Evolutionary conservation across 106 monocot species (phyloP).

Genomic region (Dactylorhiza incarnata): DNA sequence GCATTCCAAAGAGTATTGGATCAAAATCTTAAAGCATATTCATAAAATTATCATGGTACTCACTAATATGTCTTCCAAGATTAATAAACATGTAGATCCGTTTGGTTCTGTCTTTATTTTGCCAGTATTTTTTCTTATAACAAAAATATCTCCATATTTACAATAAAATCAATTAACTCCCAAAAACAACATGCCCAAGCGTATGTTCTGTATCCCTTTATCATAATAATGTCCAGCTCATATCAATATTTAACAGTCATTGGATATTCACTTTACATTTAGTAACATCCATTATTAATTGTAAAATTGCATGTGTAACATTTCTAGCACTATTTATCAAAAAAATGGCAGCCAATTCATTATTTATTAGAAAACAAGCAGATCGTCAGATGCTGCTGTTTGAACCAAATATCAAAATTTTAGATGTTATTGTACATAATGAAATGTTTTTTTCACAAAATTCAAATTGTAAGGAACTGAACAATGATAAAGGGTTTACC

Average conservation of each 20-base stretch:
- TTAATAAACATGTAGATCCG: background rate
- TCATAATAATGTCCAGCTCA: background rate
- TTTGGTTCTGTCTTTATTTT: background rate
- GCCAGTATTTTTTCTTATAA: too few relatives aligned
- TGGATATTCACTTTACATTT: background rate
- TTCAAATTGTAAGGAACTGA: background rate
- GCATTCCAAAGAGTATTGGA: background rate
- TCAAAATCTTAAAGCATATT: background rate
- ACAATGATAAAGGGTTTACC: conserved; percentile 22
- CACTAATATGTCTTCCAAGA: background rate
- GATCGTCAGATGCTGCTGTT: background rate
- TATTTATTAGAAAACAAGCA: background rate
- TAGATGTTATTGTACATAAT: background rate
- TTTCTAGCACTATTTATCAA: background rate
- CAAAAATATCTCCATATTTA: background rate
- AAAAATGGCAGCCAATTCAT: background rate
- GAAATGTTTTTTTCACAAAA: background rate
- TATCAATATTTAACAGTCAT: background rate
- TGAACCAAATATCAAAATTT: background rate
- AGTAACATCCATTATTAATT: background rate
- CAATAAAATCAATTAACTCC: background rate
- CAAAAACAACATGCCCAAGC: background rate
- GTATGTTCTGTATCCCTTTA: background rate
- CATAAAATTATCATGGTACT: background rate
- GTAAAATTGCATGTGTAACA: background rate